Percentiles rank a stretch among this genome's conserved stretches.
phyloP scores from a whole-genome alignment of 371 early-diverging fungal species.

The Mucor circinelloides region DNA sequence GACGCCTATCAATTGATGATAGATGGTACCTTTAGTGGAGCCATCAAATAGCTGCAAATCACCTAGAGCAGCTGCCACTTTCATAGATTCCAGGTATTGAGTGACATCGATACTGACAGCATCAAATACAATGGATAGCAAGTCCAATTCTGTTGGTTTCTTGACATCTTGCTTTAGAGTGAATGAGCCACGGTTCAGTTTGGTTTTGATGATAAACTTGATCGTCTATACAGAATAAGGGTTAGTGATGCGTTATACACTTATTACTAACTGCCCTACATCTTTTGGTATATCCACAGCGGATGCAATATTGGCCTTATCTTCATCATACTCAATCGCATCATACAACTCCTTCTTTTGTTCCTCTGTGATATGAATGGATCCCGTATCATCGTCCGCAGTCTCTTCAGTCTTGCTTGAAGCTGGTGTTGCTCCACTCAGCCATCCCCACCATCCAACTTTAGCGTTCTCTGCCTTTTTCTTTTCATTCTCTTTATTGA shows the following conservation, averaged over 20 bases:
- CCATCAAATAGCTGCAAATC: slow-evolving; percentile 51
- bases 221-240: slow-evolving; percentile 43
- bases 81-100: slow-evolving; percentile 43
- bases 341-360: slow-evolving; percentile 77
- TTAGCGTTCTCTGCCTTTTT: slow-evolving; percentile 31
- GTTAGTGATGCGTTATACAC: neutral
- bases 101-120: slow-evolving; percentile 45
- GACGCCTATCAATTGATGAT: slow-evolving; percentile 48
- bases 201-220: slow-evolving; percentile 58
- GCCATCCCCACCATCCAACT: slow-evolving; percentile 55
- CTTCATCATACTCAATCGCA: slow-evolving; percentile 82
- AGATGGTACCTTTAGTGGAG: slow-evolving; percentile 37
- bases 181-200: slow-evolving; percentile 75
- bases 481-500: slow-evolving; percentile 41
- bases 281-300: slow-evolving; percentile 80
- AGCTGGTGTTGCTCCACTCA: slow-evolving; percentile 13
- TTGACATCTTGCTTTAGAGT: slow-evolving; percentile 45
- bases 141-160: slow-evolving; percentile 29
- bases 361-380: slow-evolving; percentile 51
- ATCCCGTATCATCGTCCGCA: slow-evolving; percentile 13
- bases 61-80: slow-evolving; percentile 38
- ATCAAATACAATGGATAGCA: slow-evolving; percentile 73
- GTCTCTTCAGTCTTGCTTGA: neutral
- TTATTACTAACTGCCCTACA: slow-evolving; percentile 31
- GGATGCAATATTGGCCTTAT: slow-evolving; percentile 44